Base-by-base conservation (phyloP, 306 rosid genomes). In the Sicyos baderoa region DNA sequence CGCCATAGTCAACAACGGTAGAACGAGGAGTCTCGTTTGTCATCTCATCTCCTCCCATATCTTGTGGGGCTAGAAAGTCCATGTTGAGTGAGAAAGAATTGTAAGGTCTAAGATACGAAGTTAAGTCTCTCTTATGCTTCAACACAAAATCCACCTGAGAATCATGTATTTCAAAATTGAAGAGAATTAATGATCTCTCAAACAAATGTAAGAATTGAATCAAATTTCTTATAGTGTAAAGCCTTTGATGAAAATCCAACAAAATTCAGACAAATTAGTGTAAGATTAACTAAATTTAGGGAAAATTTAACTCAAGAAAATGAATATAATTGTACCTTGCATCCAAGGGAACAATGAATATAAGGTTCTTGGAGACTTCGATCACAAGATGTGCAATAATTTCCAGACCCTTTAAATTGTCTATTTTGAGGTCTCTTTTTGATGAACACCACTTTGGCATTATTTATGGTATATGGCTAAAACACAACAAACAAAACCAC, bases 371-470 rank as follows among this genome's bases (percentile, higher is more conserved):
- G 99, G 63, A 94, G 99, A 61, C 86, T 80, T 85, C 99, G 83
- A 79, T 90, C 96, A 76, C 99, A 94, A 15, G 99, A 88, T 55
- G 95, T 90, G 76, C 99, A 94, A 67, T 90, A 86, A 79, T 94
- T 94, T 66, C 97, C 97, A 0, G 99, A 81, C 9, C 96, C 97
- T 80, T 94, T 94, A 83, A 90, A 94, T 86, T 94, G 99, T 77
- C 99, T 81, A 76, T 88, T 94, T 64, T 90, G 99, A 66, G 95
- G 95, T 68, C 99, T 90, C 76, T 88, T 88, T 90, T 94, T 90
- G 82, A 94, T 94, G 79, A 94, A 94, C 78, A 94, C 92, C 75
- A 94, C 99, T 82, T 94, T 94, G 32, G 99, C 94, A 79, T 96
- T 85, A 71, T 94, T 94, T 74, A 94, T 94, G 13, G 97, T 94